Evolutionary conservation across 2,329 filamentous ascomycete genomes (phyloP).

Genomic region (Trichoderma sp.): DNA sequence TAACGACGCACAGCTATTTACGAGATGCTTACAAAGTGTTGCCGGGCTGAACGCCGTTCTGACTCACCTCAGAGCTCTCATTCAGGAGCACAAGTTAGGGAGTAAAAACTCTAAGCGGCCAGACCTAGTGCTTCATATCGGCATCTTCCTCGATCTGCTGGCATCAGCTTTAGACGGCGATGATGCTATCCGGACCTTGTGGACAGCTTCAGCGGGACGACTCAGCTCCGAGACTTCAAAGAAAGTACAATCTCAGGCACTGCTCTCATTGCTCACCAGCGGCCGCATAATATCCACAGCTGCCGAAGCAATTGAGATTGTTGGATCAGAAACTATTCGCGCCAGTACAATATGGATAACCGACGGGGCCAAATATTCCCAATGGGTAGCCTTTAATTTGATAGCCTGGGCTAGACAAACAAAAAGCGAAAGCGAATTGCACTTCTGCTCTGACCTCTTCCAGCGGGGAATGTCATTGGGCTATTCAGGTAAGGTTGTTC

Average conservation of each 20-base stretch:
- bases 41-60: slow-evolving; percentile 77
- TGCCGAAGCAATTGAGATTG: slow-evolving; percentile 57
- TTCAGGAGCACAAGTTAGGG: slow-evolving; percentile 51
- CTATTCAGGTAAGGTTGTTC: slow-evolving; percentile 75
- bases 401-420: slow-evolving; percentile 44
- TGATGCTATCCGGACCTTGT: slow-evolving; percentile 41
- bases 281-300: slow-evolving; percentile 53
- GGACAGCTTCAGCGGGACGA: slow-evolving; percentile 37
- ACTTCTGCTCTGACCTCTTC: slow-evolving; percentile 51
- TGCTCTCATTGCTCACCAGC: slow-evolving; percentile 50
- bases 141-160: slow-evolving; percentile 48
- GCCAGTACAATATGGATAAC: slow-evolving; percentile 58
- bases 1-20: slow-evolving; percentile 52
- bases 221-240: slow-evolving; percentile 32
- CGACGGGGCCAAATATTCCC: slow-evolving; percentile 63
- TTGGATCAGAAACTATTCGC: slow-evolving; percentile 40
- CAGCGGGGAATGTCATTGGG: slow-evolving; percentile 69
- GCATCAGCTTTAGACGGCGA: slow-evolving; percentile 45
- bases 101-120: slow-evolving; percentile 43
- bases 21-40: slow-evolving; percentile 69
- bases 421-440: slow-evolving; percentile 38
- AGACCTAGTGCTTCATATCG: slow-evolving; percentile 47
- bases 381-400: slow-evolving; percentile 72
- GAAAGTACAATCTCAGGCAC: slow-evolving; percentile 39
- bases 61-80: slow-evolving; percentile 65